Conservation (phyloP, 78 protist genomes). For the Neovahlkampfia damariscottae region DNA sequence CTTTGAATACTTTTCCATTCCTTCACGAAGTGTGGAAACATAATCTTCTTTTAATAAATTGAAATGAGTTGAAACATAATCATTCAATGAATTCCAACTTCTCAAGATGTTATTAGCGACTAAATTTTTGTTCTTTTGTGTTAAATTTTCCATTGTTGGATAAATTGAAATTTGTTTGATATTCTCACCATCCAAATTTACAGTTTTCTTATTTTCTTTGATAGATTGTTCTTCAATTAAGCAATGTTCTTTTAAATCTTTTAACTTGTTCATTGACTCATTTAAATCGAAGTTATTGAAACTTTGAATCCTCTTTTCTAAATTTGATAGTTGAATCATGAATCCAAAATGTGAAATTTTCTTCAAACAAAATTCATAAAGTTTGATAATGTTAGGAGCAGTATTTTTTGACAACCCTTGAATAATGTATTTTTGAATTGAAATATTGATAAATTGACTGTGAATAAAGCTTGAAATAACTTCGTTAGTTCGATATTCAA, state of each 20-base stretch:
- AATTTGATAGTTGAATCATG: too few relatives aligned
- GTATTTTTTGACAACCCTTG: too few relatives aligned
- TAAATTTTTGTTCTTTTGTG: background rate
- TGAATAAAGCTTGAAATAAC: too few relatives aligned
- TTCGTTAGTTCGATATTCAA: too few relatives aligned
- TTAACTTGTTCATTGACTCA: constrained; percentile 6
- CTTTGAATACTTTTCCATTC: background rate
- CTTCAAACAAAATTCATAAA: too few relatives aligned
- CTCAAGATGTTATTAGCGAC: background rate
- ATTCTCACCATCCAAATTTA: background rate
- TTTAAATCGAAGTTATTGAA: background rate
- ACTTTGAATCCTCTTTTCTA: background rate
- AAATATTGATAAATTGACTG: too few relatives aligned
- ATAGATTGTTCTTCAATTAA: constrained; percentile 1
- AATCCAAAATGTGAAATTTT: too few relatives aligned
- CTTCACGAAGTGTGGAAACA: constrained; percentile 17
- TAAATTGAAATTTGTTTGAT: background rate
- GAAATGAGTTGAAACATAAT: background rate
- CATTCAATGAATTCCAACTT: background rate
- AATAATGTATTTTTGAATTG: too few relatives aligned
- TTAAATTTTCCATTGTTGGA: background rate
- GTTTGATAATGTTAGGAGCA: too few relatives aligned
- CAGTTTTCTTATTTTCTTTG: background rate
- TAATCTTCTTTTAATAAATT: constrained; percentile 21
- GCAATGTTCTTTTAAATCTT: background rate